Evolutionary conservation across 768 basidiomycete species (phyloP), one percentile per base, ranked within the genome.

Genomic region (Paxillus involutus): DNA sequence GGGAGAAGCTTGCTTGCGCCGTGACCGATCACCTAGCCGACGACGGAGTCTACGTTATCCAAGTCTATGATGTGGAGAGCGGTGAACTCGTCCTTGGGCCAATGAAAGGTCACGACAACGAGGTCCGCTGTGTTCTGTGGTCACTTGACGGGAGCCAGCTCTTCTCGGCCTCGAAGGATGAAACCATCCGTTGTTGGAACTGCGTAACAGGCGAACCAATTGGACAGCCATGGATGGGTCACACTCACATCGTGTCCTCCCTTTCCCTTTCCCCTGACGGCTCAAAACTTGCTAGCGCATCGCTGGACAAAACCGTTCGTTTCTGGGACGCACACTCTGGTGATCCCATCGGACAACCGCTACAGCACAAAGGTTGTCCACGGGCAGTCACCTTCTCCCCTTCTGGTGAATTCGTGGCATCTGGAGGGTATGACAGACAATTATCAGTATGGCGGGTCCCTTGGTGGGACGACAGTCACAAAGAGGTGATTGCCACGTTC

Each of bases 111-210:
- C 56, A 53, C 13, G 13, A 11, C 3, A 11, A 39, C 6, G 0
- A 3, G 8, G 32, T 55, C 46, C 5, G 13, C 9, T 13, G 35
- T 39, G 37, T 52, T 3, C 3, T 44, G 16, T 57, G 51, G 56
- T 49, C 56, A 12, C 51, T 12, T 4, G 51, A 57, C 47, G 56
- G 51, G 21, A 24, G 14, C 3, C 36, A 12, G 32, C 16, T 57
- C 39, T 57, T 49, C 29, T 57, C 56, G 17, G 44, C 11, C 1
- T 51, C 47, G 0, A 0, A 7, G 0, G 50, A 55, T 16, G 7
- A 30, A 1, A 51, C 51, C 0, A 63, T 63, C 43, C 51, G 51
- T 5, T 51, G 53, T 19, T 63, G 62, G 58, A 24, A 51, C 6
- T 24, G 43, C 3, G 0, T 12, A 0, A 57, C 58, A 2, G 52